Evolutionary conservation across 2,329 filamentous ascomycete species (phyloP).

Genomic region (Colletotrichum agaves): DNA sequence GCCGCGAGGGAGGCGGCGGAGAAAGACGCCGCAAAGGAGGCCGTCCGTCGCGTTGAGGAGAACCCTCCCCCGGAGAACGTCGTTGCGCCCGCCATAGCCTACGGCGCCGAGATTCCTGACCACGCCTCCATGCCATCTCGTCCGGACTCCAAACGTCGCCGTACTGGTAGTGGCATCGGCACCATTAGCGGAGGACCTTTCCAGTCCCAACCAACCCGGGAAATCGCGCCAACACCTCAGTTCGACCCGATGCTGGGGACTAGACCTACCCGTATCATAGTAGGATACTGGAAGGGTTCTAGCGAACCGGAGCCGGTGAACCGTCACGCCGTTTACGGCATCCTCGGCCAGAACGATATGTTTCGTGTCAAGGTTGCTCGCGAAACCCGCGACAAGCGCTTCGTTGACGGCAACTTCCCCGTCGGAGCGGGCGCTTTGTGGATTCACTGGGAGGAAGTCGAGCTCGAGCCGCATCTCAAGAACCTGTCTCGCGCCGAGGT

Average conservation of each 20-base stretch:
- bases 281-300: conserved; percentile 70
- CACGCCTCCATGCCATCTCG: conserved; percentile 47
- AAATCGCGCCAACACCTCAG: conserved; percentile 4
- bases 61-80: conserved; percentile 57
- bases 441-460: conserved; percentile 71
- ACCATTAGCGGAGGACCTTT: conserved; percentile 45
- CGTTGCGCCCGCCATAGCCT: conserved; percentile 59
- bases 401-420: conserved; percentile 69
- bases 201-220: conserved; percentile 21
- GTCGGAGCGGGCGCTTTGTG: conserved; percentile 68
- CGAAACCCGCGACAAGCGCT: conserved; percentile 69
- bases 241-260: conserved; percentile 61
- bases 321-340: conserved; percentile 72
- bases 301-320: conserved; percentile 57
- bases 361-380: conserved; percentile 71
- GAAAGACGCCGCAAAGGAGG: conserved; percentile 57
- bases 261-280: conserved; percentile 66
- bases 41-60: conserved; percentile 54
- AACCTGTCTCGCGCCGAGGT: conserved; percentile 63
- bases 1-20: conserved; percentile 53
- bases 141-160: conserved; percentile 60
- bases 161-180: conserved; percentile 51
- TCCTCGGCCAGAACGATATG: conserved; percentile 71
- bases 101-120: conserved; percentile 61
- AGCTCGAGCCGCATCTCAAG: conserved; percentile 66